phyloP scores from a whole-genome alignment of 2,329 filamentous ascomycete species.

The Phialemonium atrogriseum region DNA sequence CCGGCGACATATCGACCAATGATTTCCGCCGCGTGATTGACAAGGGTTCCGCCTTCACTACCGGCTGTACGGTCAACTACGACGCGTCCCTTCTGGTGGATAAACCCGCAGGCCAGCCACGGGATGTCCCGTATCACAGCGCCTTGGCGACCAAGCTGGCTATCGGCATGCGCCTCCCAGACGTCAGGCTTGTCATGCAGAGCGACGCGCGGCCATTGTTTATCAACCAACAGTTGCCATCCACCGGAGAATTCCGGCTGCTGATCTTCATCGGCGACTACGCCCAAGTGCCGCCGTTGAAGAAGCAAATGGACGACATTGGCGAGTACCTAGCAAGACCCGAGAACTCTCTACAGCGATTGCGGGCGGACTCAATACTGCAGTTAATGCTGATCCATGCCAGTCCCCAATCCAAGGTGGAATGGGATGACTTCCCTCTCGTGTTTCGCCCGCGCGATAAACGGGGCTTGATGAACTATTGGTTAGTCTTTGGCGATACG shows the following conservation, averaged over 20 bases:
- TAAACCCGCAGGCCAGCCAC: background rate
- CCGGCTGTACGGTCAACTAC: slow-evolving; percentile 1
- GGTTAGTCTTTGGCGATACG: background rate
- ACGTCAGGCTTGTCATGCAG: background rate
- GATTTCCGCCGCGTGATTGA: slow-evolving; percentile 31
- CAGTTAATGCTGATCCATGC: background rate
- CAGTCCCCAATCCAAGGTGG: background rate
- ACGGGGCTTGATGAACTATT: background rate
- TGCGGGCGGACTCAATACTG: background rate
- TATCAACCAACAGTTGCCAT: background rate
- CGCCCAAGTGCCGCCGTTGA: background rate
- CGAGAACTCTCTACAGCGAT: background rate
- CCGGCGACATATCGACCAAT: slow-evolving; percentile 46
- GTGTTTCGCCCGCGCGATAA: slow-evolving; percentile 1
- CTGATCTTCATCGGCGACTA: slow-evolving; percentile 1
- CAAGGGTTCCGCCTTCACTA: background rate
- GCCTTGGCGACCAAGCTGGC: background rate
- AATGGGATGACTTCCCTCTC: background rate
- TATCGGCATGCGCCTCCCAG: background rate
- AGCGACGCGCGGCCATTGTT: background rate
- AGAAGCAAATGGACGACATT: background rate
- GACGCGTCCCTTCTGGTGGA: background rate
- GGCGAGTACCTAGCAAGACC: background rate
- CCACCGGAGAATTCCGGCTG: background rate
- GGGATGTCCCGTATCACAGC: background rate